Percentiles rank a stretch among this genome's conserved stretches.
Conservation (phyloP, 2,329 filamentous ascomycete species). For the Epichloe scottii region DNA sequence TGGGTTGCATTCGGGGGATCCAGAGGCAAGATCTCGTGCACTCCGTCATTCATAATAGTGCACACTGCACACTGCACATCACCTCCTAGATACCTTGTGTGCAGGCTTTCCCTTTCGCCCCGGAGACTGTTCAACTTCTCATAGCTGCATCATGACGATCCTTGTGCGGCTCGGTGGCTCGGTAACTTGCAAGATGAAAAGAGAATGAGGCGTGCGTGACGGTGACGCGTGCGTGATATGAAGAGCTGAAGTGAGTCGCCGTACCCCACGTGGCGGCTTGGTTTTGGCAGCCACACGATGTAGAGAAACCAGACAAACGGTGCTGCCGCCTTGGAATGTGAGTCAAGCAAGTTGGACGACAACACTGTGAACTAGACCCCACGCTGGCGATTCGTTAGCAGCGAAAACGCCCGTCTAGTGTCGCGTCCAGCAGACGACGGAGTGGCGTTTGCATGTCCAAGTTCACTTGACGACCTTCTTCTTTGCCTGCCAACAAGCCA, state of each 20-base stretch:
- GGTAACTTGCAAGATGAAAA: not conserved
- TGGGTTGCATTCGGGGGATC: too few relatives aligned
- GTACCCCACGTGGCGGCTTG: slow-evolving; percentile 2
- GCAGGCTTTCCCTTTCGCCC: too few relatives aligned
- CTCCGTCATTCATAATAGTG: too few relatives aligned
- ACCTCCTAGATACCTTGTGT: too few relatives aligned
- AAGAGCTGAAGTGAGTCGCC: slow-evolving; percentile 1
- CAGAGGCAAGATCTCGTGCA: too few relatives aligned
- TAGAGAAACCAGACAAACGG: not conserved
- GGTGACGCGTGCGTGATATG: slow-evolving; percentile 1
- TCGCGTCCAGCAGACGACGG: too few relatives aligned
- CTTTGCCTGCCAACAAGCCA: too few relatives aligned
- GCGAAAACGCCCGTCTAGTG: too few relatives aligned
- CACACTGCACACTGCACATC: too few relatives aligned
- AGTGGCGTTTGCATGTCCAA: too few relatives aligned
- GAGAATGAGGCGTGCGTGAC: not conserved
- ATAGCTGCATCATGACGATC: not conserved
- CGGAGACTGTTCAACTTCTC: too few relatives aligned
- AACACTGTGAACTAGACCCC: not conserved
- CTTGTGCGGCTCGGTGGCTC: not conserved
- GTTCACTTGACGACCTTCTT: too few relatives aligned
- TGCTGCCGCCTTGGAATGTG: not conserved
- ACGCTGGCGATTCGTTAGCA: not conserved
- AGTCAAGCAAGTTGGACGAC: not conserved
- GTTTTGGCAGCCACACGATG: not conserved